Evolutionary conservation across 768 basidiomycete species (phyloP).

Genomic region (Cubamyces lactineus): DNA sequence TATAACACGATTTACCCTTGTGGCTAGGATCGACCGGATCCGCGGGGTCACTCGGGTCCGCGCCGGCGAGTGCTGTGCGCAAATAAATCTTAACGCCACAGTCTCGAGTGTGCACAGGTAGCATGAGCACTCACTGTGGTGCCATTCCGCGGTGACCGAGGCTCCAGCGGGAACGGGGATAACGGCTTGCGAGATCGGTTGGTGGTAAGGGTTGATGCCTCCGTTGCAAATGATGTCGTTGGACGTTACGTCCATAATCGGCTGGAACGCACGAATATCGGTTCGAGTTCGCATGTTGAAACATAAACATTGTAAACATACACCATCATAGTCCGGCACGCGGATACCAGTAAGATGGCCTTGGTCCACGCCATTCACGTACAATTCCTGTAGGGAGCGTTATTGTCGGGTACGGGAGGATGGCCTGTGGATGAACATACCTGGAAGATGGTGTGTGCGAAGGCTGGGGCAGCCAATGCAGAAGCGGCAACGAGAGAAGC

Average conservation of each 20-base stretch:
- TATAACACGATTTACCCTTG: slow-evolving; percentile 44
- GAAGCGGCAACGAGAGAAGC: slow-evolving; percentile 31
- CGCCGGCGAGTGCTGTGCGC: slow-evolving; percentile 39
- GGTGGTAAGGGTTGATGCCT: slow-evolving; percentile 57
- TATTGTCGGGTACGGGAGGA: no score
- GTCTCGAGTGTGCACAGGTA: background rate
- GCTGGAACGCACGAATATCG: slow-evolving; percentile 35
- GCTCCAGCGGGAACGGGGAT: slow-evolving; percentile 57
- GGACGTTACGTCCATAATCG: slow-evolving; percentile 58
- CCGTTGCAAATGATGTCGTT: slow-evolving; percentile 63
- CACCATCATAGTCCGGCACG: slow-evolving; percentile 51
- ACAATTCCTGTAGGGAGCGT: slow-evolving; percentile 41
- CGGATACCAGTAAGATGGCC: slow-evolving; percentile 50
- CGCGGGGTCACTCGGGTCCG: slow-evolving; percentile 48
- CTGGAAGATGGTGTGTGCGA: slow-evolving; percentile 59
- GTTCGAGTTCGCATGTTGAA: background rate
- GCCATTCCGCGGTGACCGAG: slow-evolving; percentile 56
- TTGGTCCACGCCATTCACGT: slow-evolving; percentile 55
- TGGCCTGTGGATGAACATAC: slow-evolving; percentile 27
- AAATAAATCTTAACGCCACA: background rate
- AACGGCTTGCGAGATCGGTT: slow-evolving; percentile 47
- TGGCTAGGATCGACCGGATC: slow-evolving; percentile 55
- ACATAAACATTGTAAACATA: slow-evolving; percentile 34
- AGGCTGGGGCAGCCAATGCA: slow-evolving; percentile 39
- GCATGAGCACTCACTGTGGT: slow-evolving; percentile 38